Percentiles rank a stretch among this genome's conserved stretches.
Evolutionary conservation across 805 yeast genomes (phyloP).

Genomic region (Saturnispora quitensis): DNA sequence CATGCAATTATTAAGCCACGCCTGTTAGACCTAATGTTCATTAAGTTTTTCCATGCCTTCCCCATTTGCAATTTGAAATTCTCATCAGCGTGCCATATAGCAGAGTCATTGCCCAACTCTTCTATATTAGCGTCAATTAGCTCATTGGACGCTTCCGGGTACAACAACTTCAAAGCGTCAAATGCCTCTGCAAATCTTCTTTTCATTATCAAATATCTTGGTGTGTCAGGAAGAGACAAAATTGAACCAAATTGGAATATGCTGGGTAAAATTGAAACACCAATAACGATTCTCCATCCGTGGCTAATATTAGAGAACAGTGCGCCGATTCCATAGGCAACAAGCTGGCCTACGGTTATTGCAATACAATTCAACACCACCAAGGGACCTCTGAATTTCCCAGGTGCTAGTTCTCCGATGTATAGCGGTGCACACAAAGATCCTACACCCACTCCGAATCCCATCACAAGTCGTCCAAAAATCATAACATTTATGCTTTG

Average conservation of each 20-base stretch:
- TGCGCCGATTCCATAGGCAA: constrained; percentile 91
- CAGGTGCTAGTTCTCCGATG: constrained; percentile 87
- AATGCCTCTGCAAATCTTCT: constrained; percentile 59
- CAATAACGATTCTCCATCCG: constrained; percentile 93
- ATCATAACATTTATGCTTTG: constrained; percentile 84
- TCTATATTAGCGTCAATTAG: constrained; percentile 57
- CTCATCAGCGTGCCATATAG: constrained; percentile 31
- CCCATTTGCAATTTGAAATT: constrained; percentile 35
- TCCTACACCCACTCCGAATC: constrained; percentile 94
- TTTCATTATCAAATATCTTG: constrained; percentile 74
- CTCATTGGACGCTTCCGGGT: constrained; percentile 52
- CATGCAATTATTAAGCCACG: constrained; percentile 86
- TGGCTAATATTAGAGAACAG: constrained; percentile 62
- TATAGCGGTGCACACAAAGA: constrained; percentile 87
- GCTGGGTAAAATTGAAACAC: constrained; percentile 83
- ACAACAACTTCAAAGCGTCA: constrained; percentile 52
- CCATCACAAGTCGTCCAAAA: constrained; percentile 84
- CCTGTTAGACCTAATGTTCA: constrained; percentile 64
- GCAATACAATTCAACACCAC: constrained; percentile 83
- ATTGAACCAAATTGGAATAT: constrained; percentile 67
- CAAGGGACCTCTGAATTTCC: constrained; percentile 81
- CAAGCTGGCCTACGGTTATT: constrained; percentile 89
- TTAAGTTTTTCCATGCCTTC: constrained; percentile 55
- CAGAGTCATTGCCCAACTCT: constrained; percentile 42
- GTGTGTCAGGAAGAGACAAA: constrained; percentile 88